Evolutionary conservation across 2,329 filamentous ascomycete genomes (phyloP).

Genomic region (Blastomyces percursus): DNA sequence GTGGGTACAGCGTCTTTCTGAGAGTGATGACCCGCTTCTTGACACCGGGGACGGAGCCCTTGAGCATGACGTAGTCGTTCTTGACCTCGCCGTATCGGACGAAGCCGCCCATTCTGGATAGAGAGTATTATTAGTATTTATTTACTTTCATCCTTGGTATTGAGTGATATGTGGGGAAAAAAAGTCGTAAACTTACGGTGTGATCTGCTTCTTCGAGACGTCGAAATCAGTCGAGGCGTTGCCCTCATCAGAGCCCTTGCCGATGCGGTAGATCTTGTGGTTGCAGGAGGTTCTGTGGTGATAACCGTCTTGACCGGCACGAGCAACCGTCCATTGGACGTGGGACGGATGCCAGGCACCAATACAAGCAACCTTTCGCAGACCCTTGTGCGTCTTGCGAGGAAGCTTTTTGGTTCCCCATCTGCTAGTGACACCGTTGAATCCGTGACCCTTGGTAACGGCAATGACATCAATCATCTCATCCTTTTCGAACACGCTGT

Average conservation of each 20-base stretch:
- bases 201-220: constrained; percentile 98
- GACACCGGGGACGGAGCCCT: constrained; percentile 93
- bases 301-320: constrained; percentile 99
- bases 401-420: constrained; percentile 99
- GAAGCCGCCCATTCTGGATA: constrained; percentile 82
- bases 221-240: constrained; percentile 94
- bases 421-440: constrained; percentile 89
- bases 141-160: constrained; percentile 1
- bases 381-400: constrained; percentile 99
- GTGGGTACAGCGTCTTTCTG: constrained; percentile 95
- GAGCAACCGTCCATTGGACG: constrained; percentile 99
- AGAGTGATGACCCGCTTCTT: constrained; percentile 99
- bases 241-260: constrained; percentile 79
- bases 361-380: constrained; percentile 99
- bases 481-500: constrained; percentile 95
- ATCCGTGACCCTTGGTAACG: constrained; percentile 99
- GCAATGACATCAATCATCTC: constrained; percentile 99
- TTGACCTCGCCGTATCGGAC: constrained; percentile 98
- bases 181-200: constrained; percentile 62
- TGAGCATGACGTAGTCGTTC: constrained; percentile 97
- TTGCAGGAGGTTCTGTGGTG: constrained; percentile 99
- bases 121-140: constrained; percentile 29
- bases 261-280: constrained; percentile 99
- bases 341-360: constrained; percentile 99
- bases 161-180: background rate